A percentile compares a stretch with the other conserved stretches of the same genome.
phyloP scores from a whole-genome alignment of 1,139 yeast genomes.

The Saccharomycopsis hybrid region DNA sequence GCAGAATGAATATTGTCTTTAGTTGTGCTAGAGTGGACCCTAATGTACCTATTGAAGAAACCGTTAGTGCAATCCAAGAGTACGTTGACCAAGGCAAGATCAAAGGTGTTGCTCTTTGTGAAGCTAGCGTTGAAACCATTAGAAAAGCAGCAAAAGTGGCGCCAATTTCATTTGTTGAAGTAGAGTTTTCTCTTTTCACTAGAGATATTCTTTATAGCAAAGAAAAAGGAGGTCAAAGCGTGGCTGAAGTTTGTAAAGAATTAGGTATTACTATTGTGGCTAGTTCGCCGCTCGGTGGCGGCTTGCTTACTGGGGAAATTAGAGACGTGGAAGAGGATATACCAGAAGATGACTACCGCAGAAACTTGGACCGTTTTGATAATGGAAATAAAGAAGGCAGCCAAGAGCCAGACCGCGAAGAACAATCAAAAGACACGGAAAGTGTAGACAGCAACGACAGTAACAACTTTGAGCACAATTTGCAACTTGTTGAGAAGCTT shows the following conservation, averaged over 20 bases:
- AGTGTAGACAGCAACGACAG: too few relatives aligned
- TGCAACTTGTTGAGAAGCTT: conserved; percentile 35
- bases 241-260: conserved; percentile 47
- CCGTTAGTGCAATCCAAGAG: not conserved
- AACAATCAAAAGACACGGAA: too few relatives aligned
- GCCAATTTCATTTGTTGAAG: conserved; percentile 63
- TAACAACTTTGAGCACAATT: conserved; percentile 42
- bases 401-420: conserved; percentile 26
- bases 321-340: conserved; percentile 36
- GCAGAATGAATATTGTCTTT: not conserved
- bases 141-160: conserved; percentile 44
- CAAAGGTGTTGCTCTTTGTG: conserved; percentile 66
- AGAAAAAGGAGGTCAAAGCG: conserved; percentile 33
- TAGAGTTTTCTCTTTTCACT: conserved; percentile 64
- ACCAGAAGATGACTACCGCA: conserved; percentile 45
- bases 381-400: conserved; percentile 33
- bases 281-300: conserved; percentile 80
- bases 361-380: conserved; percentile 50
- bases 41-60: not conserved
- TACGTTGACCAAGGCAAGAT: conserved; percentile 49
- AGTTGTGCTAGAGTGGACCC: too few relatives aligned
- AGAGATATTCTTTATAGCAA: conserved; percentile 46
- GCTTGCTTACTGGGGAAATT: conserved; percentile 61
- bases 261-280: conserved; percentile 60
- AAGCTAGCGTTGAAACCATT: conserved; percentile 57